A percentile compares a stretch with the other conserved stretches of the same genome.
phyloP scores from a whole-genome alignment of 176 grass and related monocot genomes.

The Elaeis guineensis region DNA sequence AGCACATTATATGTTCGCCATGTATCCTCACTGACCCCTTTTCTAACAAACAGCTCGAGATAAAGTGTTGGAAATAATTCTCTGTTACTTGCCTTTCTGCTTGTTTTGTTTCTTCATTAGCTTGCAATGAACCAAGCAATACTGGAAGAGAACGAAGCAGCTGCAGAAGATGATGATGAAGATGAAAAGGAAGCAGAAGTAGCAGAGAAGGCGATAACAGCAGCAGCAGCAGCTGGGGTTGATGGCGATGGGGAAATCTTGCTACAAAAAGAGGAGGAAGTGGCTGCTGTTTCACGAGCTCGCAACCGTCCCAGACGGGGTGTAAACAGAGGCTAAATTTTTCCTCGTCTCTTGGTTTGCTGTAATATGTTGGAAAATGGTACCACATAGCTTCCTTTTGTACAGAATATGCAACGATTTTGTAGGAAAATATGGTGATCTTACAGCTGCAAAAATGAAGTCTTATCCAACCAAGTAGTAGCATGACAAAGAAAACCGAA shows the following conservation, averaged over 20 bases:
- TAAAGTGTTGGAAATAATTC: not conserved
- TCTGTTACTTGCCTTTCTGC: not conserved
- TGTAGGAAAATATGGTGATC: too few relatives aligned
- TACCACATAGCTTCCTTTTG: too few relatives aligned
- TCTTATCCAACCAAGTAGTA: too few relatives aligned
- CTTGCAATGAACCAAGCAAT: slow-evolving; percentile 57
- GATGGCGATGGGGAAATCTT: slow-evolving; percentile 5
- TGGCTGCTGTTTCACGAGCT: slow-evolving; percentile 23
- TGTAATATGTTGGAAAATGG: too few relatives aligned
- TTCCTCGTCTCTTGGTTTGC: too few relatives aligned
- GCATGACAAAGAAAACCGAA: too few relatives aligned
- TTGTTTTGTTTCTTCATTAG: slow-evolving; percentile 1
- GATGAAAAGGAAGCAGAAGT: not conserved
- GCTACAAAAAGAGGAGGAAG: slow-evolving; percentile 26
- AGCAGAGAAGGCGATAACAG: not conserved
- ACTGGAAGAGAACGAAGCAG: slow-evolving; percentile 51
- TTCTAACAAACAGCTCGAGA: not conserved
- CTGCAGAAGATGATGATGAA: not conserved
- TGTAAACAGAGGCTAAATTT: slow-evolving; percentile 1
- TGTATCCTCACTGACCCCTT: not conserved
- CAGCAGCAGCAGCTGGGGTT: too few relatives aligned
- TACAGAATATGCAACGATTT: too few relatives aligned
- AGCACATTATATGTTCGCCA: slow-evolving; percentile 1
- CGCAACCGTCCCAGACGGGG: slow-evolving; percentile 54
- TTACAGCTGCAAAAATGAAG: too few relatives aligned